Percentiles rank a stretch among this genome's conserved stretches.
phyloP scores from a whole-genome alignment of 129 eudicot species.

The Flaveria trinervia region DNA sequence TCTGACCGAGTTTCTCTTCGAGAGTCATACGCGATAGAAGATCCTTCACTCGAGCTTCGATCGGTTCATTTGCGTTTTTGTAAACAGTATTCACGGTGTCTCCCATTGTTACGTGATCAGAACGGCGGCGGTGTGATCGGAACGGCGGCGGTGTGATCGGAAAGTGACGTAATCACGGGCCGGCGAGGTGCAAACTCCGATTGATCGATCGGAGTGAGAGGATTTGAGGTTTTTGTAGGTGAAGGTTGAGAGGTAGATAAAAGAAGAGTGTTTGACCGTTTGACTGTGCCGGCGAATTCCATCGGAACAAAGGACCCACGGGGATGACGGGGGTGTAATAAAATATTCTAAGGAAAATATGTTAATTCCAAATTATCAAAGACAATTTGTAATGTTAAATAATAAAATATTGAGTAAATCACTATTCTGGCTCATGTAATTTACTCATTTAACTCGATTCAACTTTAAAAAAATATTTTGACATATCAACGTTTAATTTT shows the following conservation, averaged over 20 bases:
- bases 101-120: slow-evolving; percentile 23
- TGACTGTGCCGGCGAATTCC: neutral
- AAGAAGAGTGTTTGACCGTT: neutral
- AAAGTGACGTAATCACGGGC: neutral
- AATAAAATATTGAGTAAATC: too few species aligned
- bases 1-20: slow-evolving; percentile 74
- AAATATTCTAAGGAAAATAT: too few species aligned
- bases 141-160: neutral
- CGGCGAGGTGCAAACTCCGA: neutral
- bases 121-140: neutral
- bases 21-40: slow-evolving; percentile 70
- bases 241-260: slow-evolving; percentile 1
- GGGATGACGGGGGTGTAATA: neutral
- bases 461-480: too few species aligned
- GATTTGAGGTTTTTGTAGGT: neutral
- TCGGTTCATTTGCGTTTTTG: slow-evolving; percentile 56
- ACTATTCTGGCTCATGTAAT: too few species aligned
- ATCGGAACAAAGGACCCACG: neutral
- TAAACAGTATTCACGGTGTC: slow-evolving; percentile 38
- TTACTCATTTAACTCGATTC: too few species aligned
- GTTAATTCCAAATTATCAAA: too few species aligned
- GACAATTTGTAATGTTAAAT: too few species aligned
- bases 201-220: neutral
- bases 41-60: slow-evolving; percentile 68
- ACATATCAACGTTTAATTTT: too few species aligned